Conservation (phyloP, 352 stramenopile species). For the Phytophthora pseudosyringae region DNA sequence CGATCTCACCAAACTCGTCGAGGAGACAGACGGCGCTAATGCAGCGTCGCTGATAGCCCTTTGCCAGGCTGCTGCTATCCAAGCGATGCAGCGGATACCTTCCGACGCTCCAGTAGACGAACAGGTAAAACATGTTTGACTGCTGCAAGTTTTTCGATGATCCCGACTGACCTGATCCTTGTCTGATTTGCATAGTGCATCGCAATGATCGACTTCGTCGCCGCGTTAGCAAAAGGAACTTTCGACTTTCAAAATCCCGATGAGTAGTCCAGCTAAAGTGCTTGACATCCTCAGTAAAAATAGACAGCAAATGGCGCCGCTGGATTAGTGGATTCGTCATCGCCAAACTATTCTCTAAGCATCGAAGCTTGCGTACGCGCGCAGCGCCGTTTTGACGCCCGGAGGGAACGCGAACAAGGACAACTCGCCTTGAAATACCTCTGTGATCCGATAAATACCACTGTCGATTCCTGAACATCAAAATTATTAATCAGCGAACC, state of each 20-base stretch:
- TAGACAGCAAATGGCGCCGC: slow-evolving; percentile 20
- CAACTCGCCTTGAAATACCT: slow-evolving; percentile 70
- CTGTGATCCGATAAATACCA: slow-evolving; percentile 79
- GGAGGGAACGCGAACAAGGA: slow-evolving; percentile 60
- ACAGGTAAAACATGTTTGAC: slow-evolving; percentile 32
- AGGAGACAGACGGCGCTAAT: slow-evolving; percentile 68
- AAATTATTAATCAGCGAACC: slow-evolving; percentile 8
- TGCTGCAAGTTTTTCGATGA: not conserved
- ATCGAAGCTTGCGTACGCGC: slow-evolving; percentile 53
- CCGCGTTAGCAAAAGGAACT: slow-evolving; percentile 44
- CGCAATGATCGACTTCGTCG: slow-evolving; percentile 53
- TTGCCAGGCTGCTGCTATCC: slow-evolving; percentile 73
- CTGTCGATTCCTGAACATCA: slow-evolving; percentile 64
- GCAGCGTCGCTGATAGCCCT: slow-evolving; percentile 77
- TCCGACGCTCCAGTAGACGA: slow-evolving; percentile 21
- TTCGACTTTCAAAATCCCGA: slow-evolving; percentile 46
- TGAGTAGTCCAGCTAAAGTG: slow-evolving; percentile 8
- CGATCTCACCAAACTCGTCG: slow-evolving; percentile 51
- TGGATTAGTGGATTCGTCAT: slow-evolving; percentile 26
- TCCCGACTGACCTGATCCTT: slow-evolving; percentile 12
- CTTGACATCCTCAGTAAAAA: too few species aligned
- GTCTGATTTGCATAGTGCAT: slow-evolving; percentile 33
- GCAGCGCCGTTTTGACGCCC: slow-evolving; percentile 53
- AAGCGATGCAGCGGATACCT: slow-evolving; percentile 72
- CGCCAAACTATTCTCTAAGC: slow-evolving; percentile 40